Conservation (phyloP, 805 yeast species). For the Saitoella complicata region DNA sequence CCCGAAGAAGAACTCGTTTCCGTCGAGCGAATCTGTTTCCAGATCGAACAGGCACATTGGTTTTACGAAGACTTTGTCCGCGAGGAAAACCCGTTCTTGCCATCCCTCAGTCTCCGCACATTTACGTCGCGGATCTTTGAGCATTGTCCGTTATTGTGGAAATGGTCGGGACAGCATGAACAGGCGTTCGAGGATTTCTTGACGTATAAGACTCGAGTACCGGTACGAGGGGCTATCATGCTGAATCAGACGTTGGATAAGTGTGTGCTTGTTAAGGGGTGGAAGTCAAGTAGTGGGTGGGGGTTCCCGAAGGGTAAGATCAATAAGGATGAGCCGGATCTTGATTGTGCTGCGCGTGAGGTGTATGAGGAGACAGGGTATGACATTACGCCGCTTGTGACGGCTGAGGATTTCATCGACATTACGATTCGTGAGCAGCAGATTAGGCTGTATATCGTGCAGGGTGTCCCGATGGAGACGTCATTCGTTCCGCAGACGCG, state of each 20-base stretch:
- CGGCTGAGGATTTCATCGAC: slow-evolving; percentile 61
- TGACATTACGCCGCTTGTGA: slow-evolving; percentile 52
- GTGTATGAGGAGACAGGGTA: slow-evolving; percentile 88
- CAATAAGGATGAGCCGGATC: slow-evolving; percentile 79
- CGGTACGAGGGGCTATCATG: slow-evolving; percentile 91
- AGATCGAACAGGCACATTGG: slow-evolving; percentile 98
- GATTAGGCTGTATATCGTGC: slow-evolving; percentile 63
- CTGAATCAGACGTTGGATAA: slow-evolving; percentile 51
- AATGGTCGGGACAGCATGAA: slow-evolving; percentile 20
- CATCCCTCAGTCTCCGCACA: slow-evolving; percentile 56
- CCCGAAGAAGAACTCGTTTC: slow-evolving; percentile 82
- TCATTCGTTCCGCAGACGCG: slow-evolving; percentile 69
- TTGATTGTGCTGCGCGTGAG: slow-evolving; percentile 80
- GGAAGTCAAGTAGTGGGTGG: slow-evolving; percentile 64
- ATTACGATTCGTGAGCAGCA: slow-evolving; percentile 71
- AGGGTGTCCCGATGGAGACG: slow-evolving; percentile 60
- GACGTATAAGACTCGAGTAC: slow-evolving; percentile 73
- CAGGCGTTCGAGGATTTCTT: slow-evolving; percentile 68
- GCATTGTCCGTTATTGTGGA: slow-evolving; percentile 36
- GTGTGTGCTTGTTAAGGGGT: slow-evolving; percentile 60
- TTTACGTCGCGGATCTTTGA: slow-evolving; percentile 70
- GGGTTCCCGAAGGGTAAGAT: slow-evolving; percentile 96
- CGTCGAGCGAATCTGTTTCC: slow-evolving; percentile 69
- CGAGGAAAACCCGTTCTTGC: slow-evolving; percentile 55
- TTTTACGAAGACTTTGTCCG: slow-evolving; percentile 76